A percentile compares a stretch with the other conserved stretches of the same genome.
Evolutionary conservation across 2,329 filamentous ascomycete genomes (phyloP).

Genomic region (Colletotrichum sp.): DNA sequence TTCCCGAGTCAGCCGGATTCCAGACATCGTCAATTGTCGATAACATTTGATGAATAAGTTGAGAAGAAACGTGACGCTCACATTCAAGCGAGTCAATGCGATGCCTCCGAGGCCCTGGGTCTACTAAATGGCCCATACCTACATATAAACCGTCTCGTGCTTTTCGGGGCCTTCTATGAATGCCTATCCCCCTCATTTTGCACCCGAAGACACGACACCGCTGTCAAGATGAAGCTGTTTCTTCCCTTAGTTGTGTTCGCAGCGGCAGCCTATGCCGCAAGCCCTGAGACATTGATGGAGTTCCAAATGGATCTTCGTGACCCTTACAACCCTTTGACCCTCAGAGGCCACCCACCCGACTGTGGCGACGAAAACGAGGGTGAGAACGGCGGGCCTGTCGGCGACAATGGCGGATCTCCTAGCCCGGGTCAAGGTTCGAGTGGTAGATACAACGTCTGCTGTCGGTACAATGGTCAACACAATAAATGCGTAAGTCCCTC

Average conservation of each 20-base stretch:
- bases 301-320: not conserved
- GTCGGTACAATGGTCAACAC: not conserved
- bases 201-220: rapidly evolving
- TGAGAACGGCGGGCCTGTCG: not conserved
- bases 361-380: not conserved
- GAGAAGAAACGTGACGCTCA: not conserved
- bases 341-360: not conserved
- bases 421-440: not conserved
- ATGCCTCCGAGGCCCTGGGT: not conserved
- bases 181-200: not conserved
- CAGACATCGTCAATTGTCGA: not conserved
- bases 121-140: not conserved
- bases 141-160: not conserved
- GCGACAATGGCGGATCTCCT: not conserved
- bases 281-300: not conserved
- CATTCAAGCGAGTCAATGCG: not conserved
- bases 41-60: not conserved
- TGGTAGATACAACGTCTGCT: not conserved
- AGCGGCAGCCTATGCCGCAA: not conserved
- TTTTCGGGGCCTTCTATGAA: rapidly evolving
- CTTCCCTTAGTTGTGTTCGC: not conserved
- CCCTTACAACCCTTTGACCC: not conserved
- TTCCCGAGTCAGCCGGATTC: not conserved
- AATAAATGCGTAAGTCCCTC: not conserved
- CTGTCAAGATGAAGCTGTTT: not conserved